Base-by-base conservation (phyloP, 805 yeast genomes). In the Wickerhamomyces bovis region DNA sequence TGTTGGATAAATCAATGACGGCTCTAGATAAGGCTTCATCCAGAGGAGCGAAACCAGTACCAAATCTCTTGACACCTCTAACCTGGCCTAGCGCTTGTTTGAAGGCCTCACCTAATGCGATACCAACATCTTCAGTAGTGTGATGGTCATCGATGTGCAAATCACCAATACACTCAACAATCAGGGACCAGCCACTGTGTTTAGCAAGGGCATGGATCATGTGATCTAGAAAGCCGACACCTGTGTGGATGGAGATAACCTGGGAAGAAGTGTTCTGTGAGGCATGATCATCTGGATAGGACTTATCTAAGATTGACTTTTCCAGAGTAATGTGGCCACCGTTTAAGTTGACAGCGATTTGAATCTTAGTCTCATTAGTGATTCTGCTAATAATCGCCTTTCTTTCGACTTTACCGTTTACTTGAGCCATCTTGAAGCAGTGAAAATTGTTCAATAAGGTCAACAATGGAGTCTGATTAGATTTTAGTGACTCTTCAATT, bases 151-250 rank as follows among this genome's bases (percentile, higher is more conserved):
- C 99, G 45, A 94, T 90, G 66, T 89, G 95, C 56, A 89, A 71
- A 65, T 94, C 99, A 40, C 99, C 99, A 48, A 84, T 77, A 67
- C 98, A 92, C 62, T 85, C 95, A 18, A 94, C 77, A 30, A 87
- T 72, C 47, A 94, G 63, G 12, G 96, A 87, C 99, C 98, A 94
- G 16, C 98, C 98, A 1, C 95, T 74, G 67, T 94, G 99, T 62
- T 94, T 94, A 36, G 98, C 97, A 57, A 94, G 72, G 0, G 99
- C 99, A 60, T 92, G 97, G 42, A 94, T 72, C 99, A 94, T 94
- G 67, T 94, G 99, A 70, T 94, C 98, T 48, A 92, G 69, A 63
- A 94, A 94, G 1, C 98, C 99, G 46, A 94, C 78, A 44, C 99
- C 99, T 0, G 98, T 85, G 58, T 87, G 85, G 44, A 94, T 81